These are phyloP conservation scores for Saraca asoca DNA, from an alignment of 331 rosid species.

Conservation along the genomic window DNA sequence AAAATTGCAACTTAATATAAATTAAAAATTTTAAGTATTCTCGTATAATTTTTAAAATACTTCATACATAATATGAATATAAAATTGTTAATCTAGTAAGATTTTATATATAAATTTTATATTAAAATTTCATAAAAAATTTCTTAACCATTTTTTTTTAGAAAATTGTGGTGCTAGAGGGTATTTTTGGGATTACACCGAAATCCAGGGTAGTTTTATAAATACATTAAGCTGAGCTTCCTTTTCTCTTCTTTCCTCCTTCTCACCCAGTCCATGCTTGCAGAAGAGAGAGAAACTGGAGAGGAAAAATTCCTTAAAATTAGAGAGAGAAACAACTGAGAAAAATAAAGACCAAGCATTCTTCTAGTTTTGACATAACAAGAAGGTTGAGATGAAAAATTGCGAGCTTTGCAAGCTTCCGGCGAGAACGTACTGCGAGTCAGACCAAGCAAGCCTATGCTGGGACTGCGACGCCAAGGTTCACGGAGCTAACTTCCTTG, in stretches of 20 bases:
- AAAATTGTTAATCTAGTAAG: too few species aligned
- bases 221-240: neutral
- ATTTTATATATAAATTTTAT: too few species aligned
- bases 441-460: slow-evolving; percentile 51
- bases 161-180: too few species aligned
- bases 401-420: slow-evolving; percentile 65
- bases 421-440: slow-evolving; percentile 44
- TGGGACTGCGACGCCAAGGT: slow-evolving; percentile 56
- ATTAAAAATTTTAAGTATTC: too few species aligned
- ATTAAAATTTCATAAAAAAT: too few species aligned
- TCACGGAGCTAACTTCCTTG: slow-evolving; percentile 69
- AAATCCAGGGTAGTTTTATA: neutral
- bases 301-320: neutral
- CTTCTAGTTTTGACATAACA: neutral
- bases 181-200: too few species aligned
- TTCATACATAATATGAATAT: too few species aligned
- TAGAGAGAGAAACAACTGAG: neutral
- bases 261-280: slow-evolving; percentile 5
- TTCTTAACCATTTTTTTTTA: too few species aligned
- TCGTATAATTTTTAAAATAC: too few species aligned
- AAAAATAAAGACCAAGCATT: slow-evolving; percentile 20
- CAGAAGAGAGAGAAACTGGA: slow-evolving; percentile 5
- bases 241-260: slow-evolving; percentile 21
- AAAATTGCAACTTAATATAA: too few species aligned
- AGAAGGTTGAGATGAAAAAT: slow-evolving; percentile 47